These are phyloP conservation scores for Liriodendron chinense DNA, from an alignment of 164 flowering plant genomes.

Conservation along the genomic window DNA sequence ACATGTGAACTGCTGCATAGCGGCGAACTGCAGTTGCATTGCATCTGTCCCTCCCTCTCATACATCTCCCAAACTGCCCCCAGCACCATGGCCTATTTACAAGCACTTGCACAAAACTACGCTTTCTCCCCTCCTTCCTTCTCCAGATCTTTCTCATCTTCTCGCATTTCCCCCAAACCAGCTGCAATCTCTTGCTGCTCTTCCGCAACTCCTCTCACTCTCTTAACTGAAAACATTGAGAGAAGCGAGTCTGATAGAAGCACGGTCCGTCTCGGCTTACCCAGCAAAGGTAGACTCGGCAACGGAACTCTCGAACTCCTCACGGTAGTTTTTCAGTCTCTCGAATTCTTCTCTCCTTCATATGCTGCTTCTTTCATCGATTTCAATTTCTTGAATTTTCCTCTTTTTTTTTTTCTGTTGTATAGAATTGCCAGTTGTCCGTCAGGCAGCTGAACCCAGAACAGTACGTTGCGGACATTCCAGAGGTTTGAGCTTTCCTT, in stretches of 20 bases:
- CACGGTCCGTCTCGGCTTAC: slow-evolving; percentile 79
- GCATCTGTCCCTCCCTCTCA: no score
- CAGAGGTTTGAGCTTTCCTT: slow-evolving; percentile 47
- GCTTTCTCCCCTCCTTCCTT: no score
- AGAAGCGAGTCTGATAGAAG: slow-evolving; percentile 28
- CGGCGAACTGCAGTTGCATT: no score
- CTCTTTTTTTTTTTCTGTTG: neutral
- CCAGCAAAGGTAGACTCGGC: slow-evolving; percentile 95
- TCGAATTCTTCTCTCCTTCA: neutral
- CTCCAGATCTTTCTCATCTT: neutral
- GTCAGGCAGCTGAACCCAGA: slow-evolving; percentile 89
- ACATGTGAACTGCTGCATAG: no score
- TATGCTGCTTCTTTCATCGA: neutral
- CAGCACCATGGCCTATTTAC: neutral
- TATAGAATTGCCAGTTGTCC: slow-evolving; percentile 86
- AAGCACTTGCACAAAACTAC: neutral
- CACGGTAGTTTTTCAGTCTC: slow-evolving; percentile 39
- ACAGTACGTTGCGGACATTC: slow-evolving; percentile 92
- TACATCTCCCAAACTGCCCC: no score
- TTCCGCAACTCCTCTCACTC: neutral
- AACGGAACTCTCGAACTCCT: slow-evolving; percentile 80
- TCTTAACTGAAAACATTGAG: neutral
- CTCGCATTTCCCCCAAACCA: neutral
- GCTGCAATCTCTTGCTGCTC: neutral
- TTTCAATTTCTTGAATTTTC: neutral